A percentile compares a stretch with the other conserved stretches of the same genome.
phyloP scores from a whole-genome alignment of 208 protist species.

The Leishmania tropica region DNA sequence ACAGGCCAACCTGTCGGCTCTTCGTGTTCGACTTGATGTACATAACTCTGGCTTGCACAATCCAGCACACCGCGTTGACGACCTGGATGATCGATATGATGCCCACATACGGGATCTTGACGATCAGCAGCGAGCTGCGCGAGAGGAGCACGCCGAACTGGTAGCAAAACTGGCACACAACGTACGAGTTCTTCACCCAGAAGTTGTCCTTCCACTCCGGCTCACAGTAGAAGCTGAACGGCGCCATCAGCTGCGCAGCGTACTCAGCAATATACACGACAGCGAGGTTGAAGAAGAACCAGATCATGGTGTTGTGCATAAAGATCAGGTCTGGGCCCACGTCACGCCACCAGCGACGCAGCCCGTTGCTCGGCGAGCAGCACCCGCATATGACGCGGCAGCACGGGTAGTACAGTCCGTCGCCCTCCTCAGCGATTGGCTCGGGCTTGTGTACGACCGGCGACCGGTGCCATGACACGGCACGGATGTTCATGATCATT shows the following conservation, averaged over 20 bases:
- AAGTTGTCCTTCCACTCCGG: slow-evolving; percentile 43
- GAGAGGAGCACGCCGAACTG: slow-evolving; percentile 92
- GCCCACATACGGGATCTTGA: slow-evolving; percentile 84
- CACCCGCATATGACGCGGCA: not conserved
- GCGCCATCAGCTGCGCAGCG: slow-evolving; percentile 82
- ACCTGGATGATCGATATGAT: slow-evolving; percentile 87
- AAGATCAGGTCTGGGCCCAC: slow-evolving; percentile 35
- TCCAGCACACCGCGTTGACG: slow-evolving; percentile 87
- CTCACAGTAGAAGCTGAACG: slow-evolving; percentile 73
- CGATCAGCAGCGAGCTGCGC: slow-evolving; percentile 69
- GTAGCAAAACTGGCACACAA: slow-evolving; percentile 89
- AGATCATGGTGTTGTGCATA: slow-evolving; percentile 74
- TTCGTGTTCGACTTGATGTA: slow-evolving; percentile 55
- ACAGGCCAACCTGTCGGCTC: slow-evolving; percentile 44
- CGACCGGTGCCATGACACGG: slow-evolving; percentile 35
- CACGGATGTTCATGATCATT: slow-evolving; percentile 59
- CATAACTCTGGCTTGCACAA: slow-evolving; percentile 77
- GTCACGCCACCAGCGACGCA: slow-evolving; percentile 53
- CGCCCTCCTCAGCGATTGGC: not conserved
- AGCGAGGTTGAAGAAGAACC: slow-evolving; percentile 77
- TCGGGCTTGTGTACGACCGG: slow-evolving; percentile 2
- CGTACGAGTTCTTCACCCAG: slow-evolving; percentile 79
- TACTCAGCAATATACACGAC: slow-evolving; percentile 91
- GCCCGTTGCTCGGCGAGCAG: slow-evolving; percentile 1
- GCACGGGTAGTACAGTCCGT: not conserved